A percentile compares a stretch with the other conserved stretches of the same genome.
Evolutionary conservation across 805 yeast genomes (phyloP).

Genomic region (Saccharomycopsis babjevae): DNA sequence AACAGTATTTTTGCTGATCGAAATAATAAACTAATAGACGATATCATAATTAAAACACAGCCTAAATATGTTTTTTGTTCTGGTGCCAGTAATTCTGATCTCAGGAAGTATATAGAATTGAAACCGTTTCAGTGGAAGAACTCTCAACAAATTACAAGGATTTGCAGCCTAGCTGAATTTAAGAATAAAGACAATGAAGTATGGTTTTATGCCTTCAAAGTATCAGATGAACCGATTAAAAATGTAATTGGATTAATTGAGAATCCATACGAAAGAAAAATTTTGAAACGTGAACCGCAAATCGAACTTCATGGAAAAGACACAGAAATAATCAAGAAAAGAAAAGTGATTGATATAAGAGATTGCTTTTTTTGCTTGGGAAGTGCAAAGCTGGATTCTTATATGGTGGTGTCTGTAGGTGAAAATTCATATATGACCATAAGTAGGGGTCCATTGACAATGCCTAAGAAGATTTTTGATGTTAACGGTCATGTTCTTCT

Average conservation of each 20-base stretch:
- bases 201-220: conserved; percentile 71
- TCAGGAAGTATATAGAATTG: conserved; percentile 30
- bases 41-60: conserved; percentile 30
- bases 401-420: conserved; percentile 73
- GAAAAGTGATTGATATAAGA: conserved; percentile 41
- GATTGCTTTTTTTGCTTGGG: conserved; percentile 78
- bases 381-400: conserved; percentile 66
- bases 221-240: conserved; percentile 18
- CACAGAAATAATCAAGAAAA: conserved; percentile 21
- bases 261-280: conserved; percentile 8
- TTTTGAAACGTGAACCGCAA: neutral
- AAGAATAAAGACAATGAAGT: conserved; percentile 39
- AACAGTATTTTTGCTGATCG: conserved; percentile 28
- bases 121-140: conserved; percentile 49
- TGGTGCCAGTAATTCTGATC: neutral
- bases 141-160: conserved; percentile 39
- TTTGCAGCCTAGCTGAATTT: conserved; percentile 53
- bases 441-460: conserved; percentile 78
- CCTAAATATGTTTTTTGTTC: conserved; percentile 33
- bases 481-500: conserved; percentile 76
- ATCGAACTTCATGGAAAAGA: neutral
- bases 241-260: conserved; percentile 19
- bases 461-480: conserved; percentile 29
- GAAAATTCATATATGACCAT: conserved; percentile 55
- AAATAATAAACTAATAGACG: conserved; percentile 37